phyloP scores from a whole-genome alignment of 352 stramenopile species.

The Phytophthora megakarya region DNA sequence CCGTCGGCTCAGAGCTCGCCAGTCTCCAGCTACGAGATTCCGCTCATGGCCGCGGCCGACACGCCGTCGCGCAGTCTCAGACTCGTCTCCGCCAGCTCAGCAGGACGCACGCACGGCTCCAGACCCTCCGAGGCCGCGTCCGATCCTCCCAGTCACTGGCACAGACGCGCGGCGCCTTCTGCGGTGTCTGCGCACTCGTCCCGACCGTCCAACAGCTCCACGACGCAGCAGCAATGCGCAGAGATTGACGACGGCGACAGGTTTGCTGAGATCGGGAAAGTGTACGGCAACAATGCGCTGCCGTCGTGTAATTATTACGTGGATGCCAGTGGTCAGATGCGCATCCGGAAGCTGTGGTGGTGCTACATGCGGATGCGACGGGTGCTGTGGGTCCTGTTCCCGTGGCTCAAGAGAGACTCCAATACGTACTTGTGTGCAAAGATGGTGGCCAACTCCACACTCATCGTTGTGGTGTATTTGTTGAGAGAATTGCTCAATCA shows the following conservation, averaged over 20 bases:
- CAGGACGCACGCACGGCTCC: constrained; percentile 27
- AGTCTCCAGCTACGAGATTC: constrained; percentile 15
- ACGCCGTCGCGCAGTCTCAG: neutral
- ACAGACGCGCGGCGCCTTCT: constrained; percentile 14
- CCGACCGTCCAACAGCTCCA: constrained; percentile 8
- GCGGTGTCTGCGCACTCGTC: constrained; percentile 24
- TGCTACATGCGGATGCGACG: constrained; percentile 55
- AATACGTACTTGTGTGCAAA: constrained; percentile 77
- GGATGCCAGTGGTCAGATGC: constrained; percentile 50
- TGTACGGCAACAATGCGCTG: constrained; percentile 11
- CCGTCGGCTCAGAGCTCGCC: constrained; percentile 8
- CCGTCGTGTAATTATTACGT: constrained; percentile 75
- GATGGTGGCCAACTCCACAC: constrained; percentile 78
- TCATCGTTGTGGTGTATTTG: constrained; percentile 68
- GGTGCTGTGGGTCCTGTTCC: constrained; percentile 52
- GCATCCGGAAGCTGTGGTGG: constrained; percentile 60
- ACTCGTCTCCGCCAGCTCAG: constrained; percentile 18
- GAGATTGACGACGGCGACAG: constrained; percentile 3
- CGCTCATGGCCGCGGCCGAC: constrained; percentile 7
- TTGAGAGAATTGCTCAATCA: constrained; percentile 56
- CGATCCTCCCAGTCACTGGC: constrained; percentile 5
- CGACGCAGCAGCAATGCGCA: constrained; percentile 6
- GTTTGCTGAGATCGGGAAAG: constrained; percentile 1
- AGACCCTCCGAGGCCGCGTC: constrained; percentile 22
- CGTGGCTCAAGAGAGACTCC: constrained; percentile 68